phyloP scores from a whole-genome alignment of 176 grass and related monocot species.

The Oryza rufipogon region DNA sequence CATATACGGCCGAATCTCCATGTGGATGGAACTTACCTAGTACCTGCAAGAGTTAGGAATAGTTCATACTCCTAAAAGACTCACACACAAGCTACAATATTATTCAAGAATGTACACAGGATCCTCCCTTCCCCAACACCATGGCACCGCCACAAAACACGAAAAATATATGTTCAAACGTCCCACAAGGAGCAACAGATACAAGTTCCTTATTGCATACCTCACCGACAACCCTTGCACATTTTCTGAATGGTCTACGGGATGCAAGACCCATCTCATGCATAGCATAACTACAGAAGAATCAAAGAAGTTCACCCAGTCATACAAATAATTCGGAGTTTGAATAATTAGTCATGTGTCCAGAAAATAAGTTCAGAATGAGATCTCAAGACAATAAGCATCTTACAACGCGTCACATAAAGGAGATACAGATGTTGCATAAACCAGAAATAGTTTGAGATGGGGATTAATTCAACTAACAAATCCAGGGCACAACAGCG shows the following conservation, averaged over 20 bases:
- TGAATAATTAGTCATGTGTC: neutral
- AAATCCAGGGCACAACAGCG: slow-evolving; percentile 16
- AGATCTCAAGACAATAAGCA: neutral
- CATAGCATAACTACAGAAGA: slow-evolving; percentile 80
- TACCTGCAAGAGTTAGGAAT: slow-evolving; percentile 56
- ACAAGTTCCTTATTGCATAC: slow-evolving; percentile 50
- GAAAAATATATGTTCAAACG: slow-evolving; percentile 15
- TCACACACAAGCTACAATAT: neutral
- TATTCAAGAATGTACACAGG: neutral
- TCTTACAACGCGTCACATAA: neutral
- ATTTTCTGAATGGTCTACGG: slow-evolving; percentile 91
- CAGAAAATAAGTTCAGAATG: neutral
- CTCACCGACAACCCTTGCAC: slow-evolving; percentile 96
- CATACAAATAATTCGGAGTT: slow-evolving; percentile 18
- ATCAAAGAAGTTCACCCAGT: slow-evolving; percentile 16
- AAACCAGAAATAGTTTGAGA: neutral
- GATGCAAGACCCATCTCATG: slow-evolving; percentile 96
- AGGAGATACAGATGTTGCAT: slow-evolving; percentile 2
- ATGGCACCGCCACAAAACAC: neutral
- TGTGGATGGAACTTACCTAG: slow-evolving; percentile 97
- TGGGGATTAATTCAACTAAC: slow-evolving; percentile 22
- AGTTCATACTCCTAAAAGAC: neutral
- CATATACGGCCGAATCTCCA: slow-evolving; percentile 93
- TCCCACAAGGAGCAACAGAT: neutral
- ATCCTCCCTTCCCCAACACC: too few relatives aligned